phyloP scores from a whole-genome alignment of 2,329 filamentous ascomycete genomes.

The Calonectria naviculata region DNA sequence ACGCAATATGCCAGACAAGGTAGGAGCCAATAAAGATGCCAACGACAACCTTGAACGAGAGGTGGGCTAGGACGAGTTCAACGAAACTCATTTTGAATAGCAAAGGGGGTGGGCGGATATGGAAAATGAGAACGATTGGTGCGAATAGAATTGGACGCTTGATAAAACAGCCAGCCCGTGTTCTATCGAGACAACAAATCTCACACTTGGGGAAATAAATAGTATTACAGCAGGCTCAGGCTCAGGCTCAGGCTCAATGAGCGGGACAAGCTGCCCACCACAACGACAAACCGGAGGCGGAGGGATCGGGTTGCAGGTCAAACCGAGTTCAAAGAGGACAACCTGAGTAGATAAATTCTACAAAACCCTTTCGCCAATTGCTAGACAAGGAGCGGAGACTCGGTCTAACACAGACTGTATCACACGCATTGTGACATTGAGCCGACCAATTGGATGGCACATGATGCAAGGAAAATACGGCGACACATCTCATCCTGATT shows the following conservation, averaged over 20 bases:
- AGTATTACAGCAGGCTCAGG: background rate
- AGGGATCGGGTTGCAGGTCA: background rate
- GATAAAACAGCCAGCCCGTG: background rate
- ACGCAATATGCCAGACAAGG: slow-evolving; percentile 49
- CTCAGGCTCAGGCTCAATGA: background rate
- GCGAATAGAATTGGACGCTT: background rate
- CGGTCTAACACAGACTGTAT: background rate
- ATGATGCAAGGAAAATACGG: background rate
- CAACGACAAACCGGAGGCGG: background rate
- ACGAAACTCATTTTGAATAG: slow-evolving; percentile 59
- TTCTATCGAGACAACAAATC: too few species aligned
- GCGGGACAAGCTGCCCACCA: background rate
- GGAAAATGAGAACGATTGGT: background rate
- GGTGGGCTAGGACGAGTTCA: slow-evolving; percentile 56
- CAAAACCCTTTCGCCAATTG: background rate
- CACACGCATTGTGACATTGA: background rate
- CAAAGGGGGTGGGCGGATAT: background rate
- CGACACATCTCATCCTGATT: background rate
- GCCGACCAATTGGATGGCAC: background rate
- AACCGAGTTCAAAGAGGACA: background rate
- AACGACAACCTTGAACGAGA: slow-evolving; percentile 54
- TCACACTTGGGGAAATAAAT: background rate
- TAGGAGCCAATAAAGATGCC: slow-evolving; percentile 51
- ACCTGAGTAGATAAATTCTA: background rate
- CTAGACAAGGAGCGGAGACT: background rate